These are phyloP conservation scores for Clitopilus passeckerianus DNA, from an alignment of 768 basidiomycete species.

Conservation along the genomic window DNA sequence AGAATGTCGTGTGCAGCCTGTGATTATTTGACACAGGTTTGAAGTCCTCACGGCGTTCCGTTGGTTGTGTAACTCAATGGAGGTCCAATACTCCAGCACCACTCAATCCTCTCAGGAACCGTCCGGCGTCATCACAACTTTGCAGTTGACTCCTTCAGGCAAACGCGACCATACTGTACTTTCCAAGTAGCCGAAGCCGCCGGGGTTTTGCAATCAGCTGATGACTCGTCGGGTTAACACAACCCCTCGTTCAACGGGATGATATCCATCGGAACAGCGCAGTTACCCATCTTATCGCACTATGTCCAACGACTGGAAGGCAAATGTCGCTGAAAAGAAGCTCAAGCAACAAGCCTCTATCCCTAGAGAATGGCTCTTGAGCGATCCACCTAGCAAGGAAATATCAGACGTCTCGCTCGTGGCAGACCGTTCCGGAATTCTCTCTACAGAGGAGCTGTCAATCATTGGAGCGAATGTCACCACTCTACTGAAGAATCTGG, in stretches of 20 bases:
- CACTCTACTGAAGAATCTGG: conserved; percentile 48
- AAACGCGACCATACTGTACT: too few species aligned
- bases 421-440: conserved; percentile 51
- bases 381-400: conserved; percentile 37
- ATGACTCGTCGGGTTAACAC: neutral
- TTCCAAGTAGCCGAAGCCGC: neutral
- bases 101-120: neutral
- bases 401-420: conserved; percentile 48
- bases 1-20: neutral
- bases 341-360: conserved; percentile 47
- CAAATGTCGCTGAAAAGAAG: conserved; percentile 51
- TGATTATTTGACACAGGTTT: neutral
- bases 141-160: too few species aligned
- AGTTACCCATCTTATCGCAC: neutral
- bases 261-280: neutral
- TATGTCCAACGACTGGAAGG: conserved; percentile 41
- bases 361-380: conserved; percentile 61
- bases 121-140: too few species aligned
- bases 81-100: neutral
- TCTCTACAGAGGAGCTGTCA: conserved; percentile 45
- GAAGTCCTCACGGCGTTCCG: neutral
- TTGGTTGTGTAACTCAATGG: neutral
- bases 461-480: conserved; percentile 40
- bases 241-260: too few species aligned
- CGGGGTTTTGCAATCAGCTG: neutral